These are phyloP conservation scores for Kwoniella botswanensis DNA, from an alignment of 768 basidiomycete species.

Conservation along the genomic window DNA sequence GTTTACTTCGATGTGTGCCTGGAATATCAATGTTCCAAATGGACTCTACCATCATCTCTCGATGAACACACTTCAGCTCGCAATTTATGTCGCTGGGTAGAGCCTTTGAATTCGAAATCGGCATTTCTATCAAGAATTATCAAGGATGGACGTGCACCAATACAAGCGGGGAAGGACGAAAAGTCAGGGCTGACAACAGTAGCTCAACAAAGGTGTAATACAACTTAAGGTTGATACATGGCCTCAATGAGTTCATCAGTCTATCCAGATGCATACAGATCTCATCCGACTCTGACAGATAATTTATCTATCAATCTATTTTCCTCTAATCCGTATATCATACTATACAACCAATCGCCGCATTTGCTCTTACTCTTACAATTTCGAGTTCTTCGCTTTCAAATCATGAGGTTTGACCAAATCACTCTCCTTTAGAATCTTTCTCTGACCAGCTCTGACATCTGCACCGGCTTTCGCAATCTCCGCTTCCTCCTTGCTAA, in stretches of 20 bases:
- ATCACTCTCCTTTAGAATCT: constrained; percentile 44
- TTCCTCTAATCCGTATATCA: background rate
- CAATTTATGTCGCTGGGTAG: too few relatives aligned
- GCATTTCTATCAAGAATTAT: too few relatives aligned
- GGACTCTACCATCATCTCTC: background rate
- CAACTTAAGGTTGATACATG: too few relatives aligned
- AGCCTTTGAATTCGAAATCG: too few relatives aligned
- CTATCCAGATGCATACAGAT: background rate
- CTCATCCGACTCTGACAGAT: background rate
- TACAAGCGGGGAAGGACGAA: too few relatives aligned
- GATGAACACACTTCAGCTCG: too few relatives aligned
- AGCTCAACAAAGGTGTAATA: too few relatives aligned
- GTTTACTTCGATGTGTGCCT: background rate
- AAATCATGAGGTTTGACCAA: constrained; percentile 47
- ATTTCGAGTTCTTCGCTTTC: constrained; percentile 8
- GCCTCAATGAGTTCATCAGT: background rate
- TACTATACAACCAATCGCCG: background rate
- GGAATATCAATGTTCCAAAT: background rate
- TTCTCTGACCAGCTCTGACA: constrained; percentile 34
- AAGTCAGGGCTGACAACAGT: too few relatives aligned
- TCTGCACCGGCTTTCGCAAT: constrained; percentile 39
- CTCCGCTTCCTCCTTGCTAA: constrained; percentile 12
- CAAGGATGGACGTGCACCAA: too few relatives aligned
- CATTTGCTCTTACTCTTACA: background rate
- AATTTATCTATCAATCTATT: background rate